Conservation (phyloP, 2,329 filamentous ascomycete species). For the Monosporascus sp. region DNA sequence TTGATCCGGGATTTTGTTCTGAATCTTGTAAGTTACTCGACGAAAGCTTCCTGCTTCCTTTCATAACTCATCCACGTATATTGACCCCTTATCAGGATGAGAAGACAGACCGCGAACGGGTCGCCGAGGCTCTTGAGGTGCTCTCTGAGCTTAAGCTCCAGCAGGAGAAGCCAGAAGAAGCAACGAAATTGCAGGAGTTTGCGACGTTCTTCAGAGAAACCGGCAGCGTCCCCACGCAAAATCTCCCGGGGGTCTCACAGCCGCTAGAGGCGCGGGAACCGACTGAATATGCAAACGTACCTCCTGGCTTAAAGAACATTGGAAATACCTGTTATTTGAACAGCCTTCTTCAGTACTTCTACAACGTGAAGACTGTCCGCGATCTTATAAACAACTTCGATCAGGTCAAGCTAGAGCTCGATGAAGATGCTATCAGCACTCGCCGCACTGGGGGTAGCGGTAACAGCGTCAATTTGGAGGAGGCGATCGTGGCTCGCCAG, state of each 20-base stretch:
- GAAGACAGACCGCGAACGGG: conserved; percentile 13
- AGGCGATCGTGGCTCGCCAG: conserved; percentile 62
- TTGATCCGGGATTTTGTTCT: conserved; percentile 21
- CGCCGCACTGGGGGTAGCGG: conserved; percentile 71
- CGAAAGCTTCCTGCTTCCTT: neutral
- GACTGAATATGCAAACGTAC: conserved; percentile 48
- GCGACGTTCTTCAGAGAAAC: conserved; percentile 19
- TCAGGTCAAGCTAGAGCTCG: conserved; percentile 62
- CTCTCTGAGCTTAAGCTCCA: conserved; percentile 21
- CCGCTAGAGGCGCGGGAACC: conserved; percentile 5
- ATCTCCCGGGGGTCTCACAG: conserved; percentile 5
- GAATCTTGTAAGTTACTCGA: conserved; percentile 15
- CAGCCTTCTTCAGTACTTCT: conserved; percentile 92
- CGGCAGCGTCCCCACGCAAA: neutral
- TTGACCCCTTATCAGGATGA: conserved; percentile 12
- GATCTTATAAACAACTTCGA: conserved; percentile 77
- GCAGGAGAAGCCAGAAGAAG: conserved; percentile 14
- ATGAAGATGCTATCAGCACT: conserved; percentile 55
- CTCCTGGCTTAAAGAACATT: conserved; percentile 86
- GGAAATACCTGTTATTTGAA: conserved; percentile 98
- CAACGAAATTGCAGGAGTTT: conserved; percentile 16
- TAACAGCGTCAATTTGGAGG: conserved; percentile 47
- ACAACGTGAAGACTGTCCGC: conserved; percentile 77
- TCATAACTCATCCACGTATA: conserved; percentile 1
- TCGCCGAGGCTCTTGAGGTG: conserved; percentile 23